Conservation (phyloP, 768 basidiomycete genomes). For the Termitomyces sp. region DNA sequence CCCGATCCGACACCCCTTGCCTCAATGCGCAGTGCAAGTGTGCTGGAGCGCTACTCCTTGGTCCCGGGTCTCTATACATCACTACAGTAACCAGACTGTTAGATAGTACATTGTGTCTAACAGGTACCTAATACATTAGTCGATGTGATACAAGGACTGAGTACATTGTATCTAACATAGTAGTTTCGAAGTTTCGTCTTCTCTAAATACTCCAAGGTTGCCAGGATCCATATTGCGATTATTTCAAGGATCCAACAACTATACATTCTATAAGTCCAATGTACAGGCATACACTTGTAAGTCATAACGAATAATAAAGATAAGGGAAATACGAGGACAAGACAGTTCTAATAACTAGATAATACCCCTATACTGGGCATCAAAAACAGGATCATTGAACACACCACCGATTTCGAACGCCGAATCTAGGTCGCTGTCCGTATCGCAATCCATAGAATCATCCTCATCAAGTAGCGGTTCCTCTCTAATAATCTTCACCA, state of each 20-base stretch:
- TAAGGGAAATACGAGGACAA: background rate
- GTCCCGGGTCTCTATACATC: too few relatives aligned
- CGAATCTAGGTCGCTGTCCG: conserved; percentile 9
- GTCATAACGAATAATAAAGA: background rate
- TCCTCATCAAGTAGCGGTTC: conserved; percentile 9
- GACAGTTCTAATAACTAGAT: background rate
- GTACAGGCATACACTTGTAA: background rate
- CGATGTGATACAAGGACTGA: too few relatives aligned
- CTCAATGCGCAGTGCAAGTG: too few relatives aligned
- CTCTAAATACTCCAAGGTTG: background rate
- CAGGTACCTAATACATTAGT: too few relatives aligned
- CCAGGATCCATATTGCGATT: background rate
- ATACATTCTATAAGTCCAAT: background rate
- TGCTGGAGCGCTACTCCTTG: too few relatives aligned
- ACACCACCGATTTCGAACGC: conserved; percentile 20
- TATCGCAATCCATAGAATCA: conserved; percentile 12
- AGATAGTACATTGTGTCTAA: too few relatives aligned
- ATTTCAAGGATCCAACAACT: background rate
- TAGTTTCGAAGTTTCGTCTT: too few relatives aligned
- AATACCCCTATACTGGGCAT: conserved; percentile 16
- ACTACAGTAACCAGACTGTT: too few relatives aligned
- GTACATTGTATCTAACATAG: too few relatives aligned
- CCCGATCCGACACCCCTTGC: too few relatives aligned
- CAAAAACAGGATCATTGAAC: conserved; percentile 25
- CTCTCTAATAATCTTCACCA: conserved; percentile 17